Base-by-base conservation (phyloP, 139 green algal genomes). In the Tetraselmis chui region DNA sequence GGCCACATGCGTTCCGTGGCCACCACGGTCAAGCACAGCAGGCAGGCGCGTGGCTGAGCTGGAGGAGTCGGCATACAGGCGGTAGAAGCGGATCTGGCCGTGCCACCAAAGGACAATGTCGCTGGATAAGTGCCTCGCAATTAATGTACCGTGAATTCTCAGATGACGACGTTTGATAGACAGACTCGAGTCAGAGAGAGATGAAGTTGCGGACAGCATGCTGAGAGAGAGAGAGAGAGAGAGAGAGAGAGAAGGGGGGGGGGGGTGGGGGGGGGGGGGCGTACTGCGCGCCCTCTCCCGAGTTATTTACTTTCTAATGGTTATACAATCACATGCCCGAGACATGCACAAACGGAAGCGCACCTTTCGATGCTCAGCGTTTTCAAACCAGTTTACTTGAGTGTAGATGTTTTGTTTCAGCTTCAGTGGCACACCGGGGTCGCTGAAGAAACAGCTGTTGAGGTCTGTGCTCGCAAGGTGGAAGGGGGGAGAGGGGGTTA, bases 1-100 rank as follows among this genome's bases (percentile, higher is more conserved):
- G 26, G 59, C 77, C 30, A 95, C 94, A 86, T 98, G 95, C 11
- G 94, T 98, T 74, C 95, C 95, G 82, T 98, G 95, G 0, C 95
- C 93, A 30, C 93, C 88, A 25, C 58, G 59, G 86, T 98, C 95
- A 1, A 67, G 45, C 45, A 67, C 45, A 18, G 45, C 5, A 67
- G 45, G 45, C 45, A 67, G 45, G 45, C 45, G 45, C 45, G 45
- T 67, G 45, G 45, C 45, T 5, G 45, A 67, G 18, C 45, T 67
- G 45, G 45, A 67, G 45, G 45, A 67, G 45, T 67, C 45, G 45
- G 45, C 45, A 18, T 67, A 67, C 11, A 67, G 45, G 45, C 45
- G 45, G 45, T 67, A 67, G 18, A 67, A 67, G 11, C 45, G 45
- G 45, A 67, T 67, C 45, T 67, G 45, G 45, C 5, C 45, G 18